A percentile compares a stretch with the other conserved stretches of the same genome.
phyloP scores from a whole-genome alignment of 139 green algal genomes.

The Protoeuglena noctilucae region DNA sequence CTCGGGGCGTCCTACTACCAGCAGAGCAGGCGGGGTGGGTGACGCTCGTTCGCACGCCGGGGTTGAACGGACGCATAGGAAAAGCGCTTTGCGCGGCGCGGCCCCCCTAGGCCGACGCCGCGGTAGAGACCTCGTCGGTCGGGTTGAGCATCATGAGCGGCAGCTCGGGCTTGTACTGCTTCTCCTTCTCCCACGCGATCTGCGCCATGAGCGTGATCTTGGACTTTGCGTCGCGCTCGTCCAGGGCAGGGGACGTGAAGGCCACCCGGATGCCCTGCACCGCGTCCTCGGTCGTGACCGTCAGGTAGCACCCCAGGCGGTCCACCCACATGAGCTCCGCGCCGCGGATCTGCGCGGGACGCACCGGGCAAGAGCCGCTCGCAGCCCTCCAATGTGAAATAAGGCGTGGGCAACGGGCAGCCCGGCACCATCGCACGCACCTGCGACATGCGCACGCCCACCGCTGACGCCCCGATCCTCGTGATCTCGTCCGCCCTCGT shows the following conservation, averaged over 20 bases:
- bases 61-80: too few relatives aligned
- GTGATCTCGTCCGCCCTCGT: constrained; percentile 61
- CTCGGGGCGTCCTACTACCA: too few relatives aligned
- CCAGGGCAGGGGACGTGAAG: constrained; percentile 52
- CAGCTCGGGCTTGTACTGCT: constrained; percentile 25
- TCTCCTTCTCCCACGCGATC: constrained; percentile 42
- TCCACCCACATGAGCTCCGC: constrained; percentile 81
- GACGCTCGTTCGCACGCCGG: too few relatives aligned
- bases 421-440: background rate
- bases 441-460: constrained; percentile 15
- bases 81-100: too few relatives aligned
- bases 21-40: too few relatives aligned
- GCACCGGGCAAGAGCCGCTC: background rate
- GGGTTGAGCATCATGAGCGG: too few relatives aligned
- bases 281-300: constrained; percentile 1
- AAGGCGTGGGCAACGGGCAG: background rate
- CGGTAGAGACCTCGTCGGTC: too few relatives aligned
- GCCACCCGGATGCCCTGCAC: constrained; percentile 20
- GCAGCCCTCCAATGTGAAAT: constrained; percentile 14
- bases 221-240: constrained; percentile 62
- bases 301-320: constrained; percentile 56
- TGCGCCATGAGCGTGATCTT: constrained; percentile 81
- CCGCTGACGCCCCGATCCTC: constrained; percentile 34
- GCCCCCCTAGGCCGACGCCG: too few relatives aligned
- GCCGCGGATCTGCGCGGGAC: constrained; percentile 35